A percentile compares a stretch with the other conserved stretches of the same genome.
Conservation (phyloP, 768 basidiomycete species). For the Boletus speciosus region DNA sequence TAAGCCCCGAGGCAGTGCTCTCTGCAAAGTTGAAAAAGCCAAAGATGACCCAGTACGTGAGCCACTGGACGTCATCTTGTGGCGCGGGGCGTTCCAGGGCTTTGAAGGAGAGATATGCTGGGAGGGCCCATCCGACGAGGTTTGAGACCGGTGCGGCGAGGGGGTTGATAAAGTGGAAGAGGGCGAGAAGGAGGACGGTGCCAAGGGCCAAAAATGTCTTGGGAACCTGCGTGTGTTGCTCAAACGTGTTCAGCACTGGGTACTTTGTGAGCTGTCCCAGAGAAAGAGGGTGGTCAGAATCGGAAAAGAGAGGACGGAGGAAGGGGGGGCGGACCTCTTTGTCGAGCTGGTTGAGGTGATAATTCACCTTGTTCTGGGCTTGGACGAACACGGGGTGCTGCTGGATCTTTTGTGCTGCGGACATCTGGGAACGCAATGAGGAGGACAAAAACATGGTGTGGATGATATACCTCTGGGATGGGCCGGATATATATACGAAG, state of each 20-base stretch:
- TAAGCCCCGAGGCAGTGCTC: conserved; percentile 73
- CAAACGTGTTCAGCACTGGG: conserved; percentile 76
- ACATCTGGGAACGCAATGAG: conserved; percentile 48
- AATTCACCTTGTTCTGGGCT: conserved; percentile 75
- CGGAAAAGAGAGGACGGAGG: neutral
- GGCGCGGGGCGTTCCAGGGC: conserved; percentile 85
- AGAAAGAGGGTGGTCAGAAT: conserved; percentile 1
- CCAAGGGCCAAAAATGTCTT: conserved; percentile 89
- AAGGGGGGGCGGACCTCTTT: conserved; percentile 71
- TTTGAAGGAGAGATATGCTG: conserved; percentile 93
- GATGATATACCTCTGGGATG: conserved; percentile 7
- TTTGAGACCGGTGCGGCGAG: conserved; percentile 92
- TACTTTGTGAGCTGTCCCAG: conserved; percentile 74
- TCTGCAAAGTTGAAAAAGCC: conserved; percentile 93
- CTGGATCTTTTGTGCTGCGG: conserved; percentile 77
- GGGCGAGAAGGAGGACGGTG: conserved; percentile 56
- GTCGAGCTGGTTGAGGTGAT: conserved; percentile 88
- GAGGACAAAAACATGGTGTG: neutral
- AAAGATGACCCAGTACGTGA: conserved; percentile 97
- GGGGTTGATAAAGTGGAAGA: conserved; percentile 84
- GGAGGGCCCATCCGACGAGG: conserved; percentile 90
- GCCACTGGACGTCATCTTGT: conserved; percentile 90
- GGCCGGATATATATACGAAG: conserved; percentile 7
- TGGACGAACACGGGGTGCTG: conserved; percentile 85
- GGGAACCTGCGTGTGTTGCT: conserved; percentile 88